Evolutionary conservation across 202 grass and related monocot species (phyloP), one percentile per base, ranked within the genome.

Genomic region (Zizania palustris): DNA sequence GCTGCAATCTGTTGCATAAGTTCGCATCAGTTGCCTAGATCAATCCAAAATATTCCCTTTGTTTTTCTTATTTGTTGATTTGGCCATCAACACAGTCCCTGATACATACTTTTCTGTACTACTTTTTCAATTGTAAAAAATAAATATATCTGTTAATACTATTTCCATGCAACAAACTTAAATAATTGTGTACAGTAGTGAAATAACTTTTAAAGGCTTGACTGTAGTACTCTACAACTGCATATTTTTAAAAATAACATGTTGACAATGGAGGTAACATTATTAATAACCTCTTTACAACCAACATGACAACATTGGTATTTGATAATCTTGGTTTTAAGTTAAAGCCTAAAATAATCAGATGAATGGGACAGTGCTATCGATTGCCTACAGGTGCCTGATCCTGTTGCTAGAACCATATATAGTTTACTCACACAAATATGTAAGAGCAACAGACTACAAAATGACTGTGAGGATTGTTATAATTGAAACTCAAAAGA

Each of bases 1-100:
- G 95, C 89, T 79, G 78, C 80, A 34, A 98, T 94, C 95, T 98
- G 82, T 81, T 71, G 77, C 78, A 72, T 84, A 54, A 75, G 12
- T 46, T 69, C 0, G 1, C 5, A 63, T 84, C 40, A 88, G 36
- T 49, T 73, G 9, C 35, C 7, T 12, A 68, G 4, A 68, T 54
- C 34, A 9, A 68, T 62, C 43, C 54, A 60, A 53, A 73, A 79
- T 74, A 4, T 18, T 54, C 50, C 16, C n/a, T 54, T 0, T 54
- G 50, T 54, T 54, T 7, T 54, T 3, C 7, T 54, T 54, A 19
- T 54, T 54, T 54, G n/a, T 54, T 54, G 7, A 18, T 54, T 54
- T 54, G 6, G 0, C 1, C 16, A 19, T 15, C n/a, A 8, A 54
- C 50, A 54, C 2, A 5, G 16, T 54, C 50, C 18, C 50, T n/a